Conservation (phyloP, 228 moss, liverwort and hornwort species). For the Sphagnum magellanicum region DNA sequence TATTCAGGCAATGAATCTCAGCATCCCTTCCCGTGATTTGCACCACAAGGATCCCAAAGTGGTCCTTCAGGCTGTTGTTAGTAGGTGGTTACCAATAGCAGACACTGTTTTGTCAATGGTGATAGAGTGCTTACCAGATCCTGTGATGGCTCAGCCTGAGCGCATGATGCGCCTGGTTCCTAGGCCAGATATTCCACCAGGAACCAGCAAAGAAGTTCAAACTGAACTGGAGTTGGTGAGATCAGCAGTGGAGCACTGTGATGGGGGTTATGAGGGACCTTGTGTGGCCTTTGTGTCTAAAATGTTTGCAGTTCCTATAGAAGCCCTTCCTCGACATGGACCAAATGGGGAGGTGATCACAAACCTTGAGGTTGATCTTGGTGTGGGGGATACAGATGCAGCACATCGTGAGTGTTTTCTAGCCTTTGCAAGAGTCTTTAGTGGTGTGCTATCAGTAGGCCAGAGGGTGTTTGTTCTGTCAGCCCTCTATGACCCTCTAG, state of each 20-base stretch:
- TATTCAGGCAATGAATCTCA: constrained; percentile 77
- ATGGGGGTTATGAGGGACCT: constrained; percentile 51
- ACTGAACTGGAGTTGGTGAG: constrained; percentile 46
- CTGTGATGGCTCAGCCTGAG: constrained; percentile 71
- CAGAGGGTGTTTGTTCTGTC: constrained; percentile 76
- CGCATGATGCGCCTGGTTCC: constrained; percentile 79
- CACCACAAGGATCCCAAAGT: constrained; percentile 87
- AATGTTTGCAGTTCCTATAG: constrained; percentile 88
- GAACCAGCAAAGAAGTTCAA: constrained; percentile 24
- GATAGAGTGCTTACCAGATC: constrained; percentile 84
- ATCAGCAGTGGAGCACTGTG: constrained; percentile 68
- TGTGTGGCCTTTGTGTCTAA: constrained; percentile 92
- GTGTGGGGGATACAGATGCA: constrained; percentile 72
- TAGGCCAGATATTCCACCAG: constrained; percentile 27
- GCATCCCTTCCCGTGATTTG: constrained; percentile 69
- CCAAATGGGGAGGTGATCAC: constrained; percentile 53
- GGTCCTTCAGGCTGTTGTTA: constrained; percentile 82
- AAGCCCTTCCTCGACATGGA: constrained; percentile 67
- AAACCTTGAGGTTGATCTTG: constrained; percentile 39
- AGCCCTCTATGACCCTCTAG: constrained; percentile 66
- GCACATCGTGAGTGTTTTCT: constrained; percentile 92
- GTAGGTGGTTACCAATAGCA: constrained; percentile 80
- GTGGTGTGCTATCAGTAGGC: constrained; percentile 68
- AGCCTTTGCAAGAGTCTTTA: constrained; percentile 93
- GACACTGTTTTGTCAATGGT: constrained; percentile 84